Conservation (phyloP, 345 rosid species). For the Salix exigua region DNA sequence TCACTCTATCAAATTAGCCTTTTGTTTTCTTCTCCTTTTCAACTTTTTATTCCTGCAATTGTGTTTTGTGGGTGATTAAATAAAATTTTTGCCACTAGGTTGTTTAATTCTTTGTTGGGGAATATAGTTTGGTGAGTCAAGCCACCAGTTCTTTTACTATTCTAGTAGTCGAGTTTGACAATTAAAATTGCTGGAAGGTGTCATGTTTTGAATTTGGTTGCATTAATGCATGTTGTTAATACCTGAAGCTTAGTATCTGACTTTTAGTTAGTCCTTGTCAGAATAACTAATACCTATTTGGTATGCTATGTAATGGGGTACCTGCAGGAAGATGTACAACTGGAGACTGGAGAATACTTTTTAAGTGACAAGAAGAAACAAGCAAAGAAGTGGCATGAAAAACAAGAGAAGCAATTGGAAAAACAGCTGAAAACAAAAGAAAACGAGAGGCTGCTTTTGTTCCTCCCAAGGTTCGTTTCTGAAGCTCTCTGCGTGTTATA, state of each 20-base stretch:
- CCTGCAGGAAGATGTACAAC: slow-evolving; percentile 62
- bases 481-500: slow-evolving; percentile 3
- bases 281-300: neutral
- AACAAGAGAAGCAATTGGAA: slow-evolving; percentile 74
- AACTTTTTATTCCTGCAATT: too few relatives aligned
- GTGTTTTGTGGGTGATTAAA: too few relatives aligned
- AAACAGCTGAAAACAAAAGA: slow-evolving; percentile 76
- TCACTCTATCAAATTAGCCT: too few relatives aligned
- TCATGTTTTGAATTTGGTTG: neutral
- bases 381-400: slow-evolving; percentile 73
- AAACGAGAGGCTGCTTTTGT: slow-evolving; percentile 69
- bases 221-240: too few relatives aligned
- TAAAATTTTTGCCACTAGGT: too few relatives aligned
- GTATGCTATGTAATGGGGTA: slow-evolving; percentile 3
- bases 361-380: slow-evolving; percentile 63
- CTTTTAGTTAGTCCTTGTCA: neutral
- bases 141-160: too few relatives aligned
- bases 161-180: neutral
- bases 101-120: too few relatives aligned
- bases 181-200: neutral
- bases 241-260: neutral
- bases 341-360: slow-evolving; percentile 76
- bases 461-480: slow-evolving; percentile 72
- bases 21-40: too few relatives aligned
- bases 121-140: too few relatives aligned